These are phyloP conservation scores for Amaranthus hypochondriacus DNA, from an alignment of 148 eudicot genomes.

Conservation along the genomic window DNA sequence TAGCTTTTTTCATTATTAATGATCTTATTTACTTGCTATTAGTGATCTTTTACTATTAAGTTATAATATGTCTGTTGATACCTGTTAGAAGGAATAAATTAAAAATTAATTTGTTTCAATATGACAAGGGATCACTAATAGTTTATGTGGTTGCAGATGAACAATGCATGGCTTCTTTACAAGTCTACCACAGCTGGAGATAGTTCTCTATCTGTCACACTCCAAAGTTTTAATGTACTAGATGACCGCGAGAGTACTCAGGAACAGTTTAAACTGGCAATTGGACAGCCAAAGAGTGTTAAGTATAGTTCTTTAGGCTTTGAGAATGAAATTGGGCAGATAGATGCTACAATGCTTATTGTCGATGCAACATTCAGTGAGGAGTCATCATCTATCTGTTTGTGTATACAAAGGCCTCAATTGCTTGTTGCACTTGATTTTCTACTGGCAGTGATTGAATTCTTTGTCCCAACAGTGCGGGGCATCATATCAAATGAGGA, in stretches of 20 bases:
- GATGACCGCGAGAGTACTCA: constrained; percentile 94
- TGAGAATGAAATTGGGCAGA: constrained; percentile 32
- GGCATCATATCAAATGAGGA: constrained; percentile 63
- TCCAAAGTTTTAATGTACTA: constrained; percentile 70
- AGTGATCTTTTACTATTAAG: not conserved
- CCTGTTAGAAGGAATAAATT: too few relatives aligned
- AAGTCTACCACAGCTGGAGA: constrained; percentile 69
- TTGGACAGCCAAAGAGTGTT: constrained; percentile 62
- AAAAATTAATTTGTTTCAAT: too few relatives aligned
- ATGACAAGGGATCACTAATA: not conserved
- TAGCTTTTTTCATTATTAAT: too few relatives aligned
- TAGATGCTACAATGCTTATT: constrained; percentile 78
- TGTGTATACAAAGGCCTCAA: constrained; percentile 90
- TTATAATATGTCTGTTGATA: not conserved
- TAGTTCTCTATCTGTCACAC: constrained; percentile 75
- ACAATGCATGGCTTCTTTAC: constrained; percentile 81
- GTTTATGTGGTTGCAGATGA: constrained; percentile 42
- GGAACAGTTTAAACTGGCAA: constrained; percentile 80
- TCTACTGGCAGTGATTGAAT: constrained; percentile 77
- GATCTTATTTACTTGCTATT: not conserved
- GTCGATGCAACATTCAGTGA: constrained; percentile 72
- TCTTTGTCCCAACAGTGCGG: constrained; percentile 82
- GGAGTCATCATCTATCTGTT: constrained; percentile 50
- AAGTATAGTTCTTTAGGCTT: constrained; percentile 34
- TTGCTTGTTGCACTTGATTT: constrained; percentile 97